phyloP scores from a whole-genome alignment of 2,329 filamentous ascomycete species.

The Trichoderma breve region DNA sequence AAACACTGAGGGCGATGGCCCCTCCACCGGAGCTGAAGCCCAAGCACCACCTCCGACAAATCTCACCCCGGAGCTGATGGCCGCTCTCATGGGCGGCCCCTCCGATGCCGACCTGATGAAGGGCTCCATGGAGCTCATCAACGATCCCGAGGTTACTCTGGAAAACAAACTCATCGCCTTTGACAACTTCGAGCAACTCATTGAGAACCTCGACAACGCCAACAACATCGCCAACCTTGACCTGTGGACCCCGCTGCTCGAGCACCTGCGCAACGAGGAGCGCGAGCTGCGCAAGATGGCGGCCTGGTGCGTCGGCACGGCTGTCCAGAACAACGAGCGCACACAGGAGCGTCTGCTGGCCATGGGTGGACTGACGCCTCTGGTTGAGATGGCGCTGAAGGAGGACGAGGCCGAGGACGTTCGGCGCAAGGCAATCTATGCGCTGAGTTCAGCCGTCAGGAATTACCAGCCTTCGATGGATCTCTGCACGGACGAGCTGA shows the following conservation, averaged over 20 bases:
- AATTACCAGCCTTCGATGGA: slow-evolving; percentile 88
- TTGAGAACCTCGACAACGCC: slow-evolving; percentile 92
- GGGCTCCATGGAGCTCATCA: slow-evolving; percentile 75
- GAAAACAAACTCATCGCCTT: slow-evolving; percentile 81
- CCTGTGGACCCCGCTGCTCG: slow-evolving; percentile 79
- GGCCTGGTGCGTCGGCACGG: slow-evolving; percentile 91
- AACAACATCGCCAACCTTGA: slow-evolving; percentile 82
- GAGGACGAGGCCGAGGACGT: slow-evolving; percentile 61
- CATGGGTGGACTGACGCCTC: slow-evolving; percentile 64
- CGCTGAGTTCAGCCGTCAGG: slow-evolving; percentile 78
- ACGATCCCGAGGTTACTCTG: slow-evolving; percentile 61
- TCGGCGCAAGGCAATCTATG: slow-evolving; percentile 84
- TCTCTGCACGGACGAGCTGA: slow-evolving; percentile 60
- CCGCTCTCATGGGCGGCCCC: slow-evolving; percentile 76
- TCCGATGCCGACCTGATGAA: slow-evolving; percentile 92
- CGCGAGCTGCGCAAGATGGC: slow-evolving; percentile 76
- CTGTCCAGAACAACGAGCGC: slow-evolving; percentile 91
- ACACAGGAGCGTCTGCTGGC: slow-evolving; percentile 70
- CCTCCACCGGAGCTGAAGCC: slow-evolving; percentile 30
- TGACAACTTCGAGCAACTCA: slow-evolving; percentile 91
- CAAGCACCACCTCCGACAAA: slow-evolving; percentile 35
- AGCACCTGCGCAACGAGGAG: slow-evolving; percentile 66
- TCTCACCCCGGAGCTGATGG: slow-evolving; percentile 69
- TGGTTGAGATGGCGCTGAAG: slow-evolving; percentile 64
- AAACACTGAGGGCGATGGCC: slow-evolving; percentile 39